These are phyloP conservation scores for Beta corolliflora DNA, from an alignment of 179 eudicot genomes.

Conservation along the genomic window DNA sequence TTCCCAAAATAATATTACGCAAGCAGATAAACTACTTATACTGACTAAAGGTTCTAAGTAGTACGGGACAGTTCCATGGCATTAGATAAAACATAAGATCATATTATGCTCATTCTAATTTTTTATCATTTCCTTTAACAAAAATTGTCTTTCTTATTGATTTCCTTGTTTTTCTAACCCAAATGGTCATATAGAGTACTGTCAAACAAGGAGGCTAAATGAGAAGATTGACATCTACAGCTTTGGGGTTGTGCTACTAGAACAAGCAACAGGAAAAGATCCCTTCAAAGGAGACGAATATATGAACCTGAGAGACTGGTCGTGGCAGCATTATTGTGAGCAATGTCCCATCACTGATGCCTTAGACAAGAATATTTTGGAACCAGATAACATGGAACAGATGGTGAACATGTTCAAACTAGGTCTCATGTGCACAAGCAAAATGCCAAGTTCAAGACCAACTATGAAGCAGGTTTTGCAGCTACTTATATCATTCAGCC, in stretches of 20 bases:
- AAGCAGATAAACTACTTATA: too few species aligned
- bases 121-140: too few species aligned
- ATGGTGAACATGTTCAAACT: slow-evolving; percentile 45
- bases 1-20: too few species aligned
- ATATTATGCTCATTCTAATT: too few species aligned
- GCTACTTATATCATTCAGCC: background rate
- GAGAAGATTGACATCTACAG: slow-evolving; percentile 47
- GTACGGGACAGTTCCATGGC: too few species aligned
- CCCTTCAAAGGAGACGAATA: slow-evolving; percentile 39
- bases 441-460: background rate
- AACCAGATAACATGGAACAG: slow-evolving; percentile 44
- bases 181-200: slow-evolving; percentile 56
- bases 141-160: too few species aligned
- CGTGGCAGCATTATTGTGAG: slow-evolving; percentile 43
- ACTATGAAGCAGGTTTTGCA: background rate
- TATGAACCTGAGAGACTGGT: slow-evolving; percentile 41
- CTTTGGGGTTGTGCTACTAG: slow-evolving; percentile 34
- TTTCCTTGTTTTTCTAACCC: too few species aligned
- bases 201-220: slow-evolving; percentile 41
- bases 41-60: too few species aligned
- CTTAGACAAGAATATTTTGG: slow-evolving; percentile 51
- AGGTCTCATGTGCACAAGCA: background rate
- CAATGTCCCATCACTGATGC: slow-evolving; percentile 39
- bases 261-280: slow-evolving; percentile 54
- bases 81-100: too few species aligned